A percentile compares a stretch with the other conserved stretches of the same genome.
Evolutionary conservation across 2,329 filamentous ascomycete species (phyloP).

Genomic region (Trichocomaceae sp.): DNA sequence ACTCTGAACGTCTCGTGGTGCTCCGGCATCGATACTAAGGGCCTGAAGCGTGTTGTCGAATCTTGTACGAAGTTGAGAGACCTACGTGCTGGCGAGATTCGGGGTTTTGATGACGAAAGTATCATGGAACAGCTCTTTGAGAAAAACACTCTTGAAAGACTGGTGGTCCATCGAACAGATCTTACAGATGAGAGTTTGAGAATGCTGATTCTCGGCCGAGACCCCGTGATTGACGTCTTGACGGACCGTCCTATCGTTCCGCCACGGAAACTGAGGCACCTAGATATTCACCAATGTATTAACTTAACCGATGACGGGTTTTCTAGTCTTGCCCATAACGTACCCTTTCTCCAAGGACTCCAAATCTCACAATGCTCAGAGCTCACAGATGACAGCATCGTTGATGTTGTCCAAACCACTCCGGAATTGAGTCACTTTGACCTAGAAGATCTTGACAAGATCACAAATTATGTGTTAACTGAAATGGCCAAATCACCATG

Average conservation of each 20-base stretch:
- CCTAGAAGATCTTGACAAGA: slow-evolving; percentile 71
- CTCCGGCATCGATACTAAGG: slow-evolving; percentile 70
- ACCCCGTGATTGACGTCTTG: slow-evolving; percentile 74
- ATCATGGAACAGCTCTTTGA: slow-evolving; percentile 70
- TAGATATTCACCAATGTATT: slow-evolving; percentile 76
- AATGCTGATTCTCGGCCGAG: slow-evolving; percentile 66
- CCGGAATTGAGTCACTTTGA: slow-evolving; percentile 79
- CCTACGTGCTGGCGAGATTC: slow-evolving; percentile 72
- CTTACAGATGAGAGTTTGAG: slow-evolving; percentile 68
- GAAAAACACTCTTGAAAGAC: slow-evolving; percentile 73
- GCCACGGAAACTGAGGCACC: slow-evolving; percentile 68
- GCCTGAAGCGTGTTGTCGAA: slow-evolving; percentile 65
- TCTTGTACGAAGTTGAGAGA: slow-evolving; percentile 69
- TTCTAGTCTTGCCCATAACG: slow-evolving; percentile 62
- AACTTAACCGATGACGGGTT: slow-evolving; percentile 67
- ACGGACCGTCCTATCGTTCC: slow-evolving; percentile 70
- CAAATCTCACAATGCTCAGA: slow-evolving; percentile 72
- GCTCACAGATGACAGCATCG: slow-evolving; percentile 67
- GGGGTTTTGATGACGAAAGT: slow-evolving; percentile 66
- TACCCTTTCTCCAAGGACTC: slow-evolving; percentile 74
- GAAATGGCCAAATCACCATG: slow-evolving; percentile 72
- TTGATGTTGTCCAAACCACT: slow-evolving; percentile 65
- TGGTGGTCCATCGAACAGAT: slow-evolving; percentile 71
- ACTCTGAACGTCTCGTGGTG: slow-evolving; percentile 91
- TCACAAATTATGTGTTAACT: slow-evolving; percentile 70